Base-by-base conservation (phyloP, 208 protist genomes). In the Trypanosoma caninum region DNA sequence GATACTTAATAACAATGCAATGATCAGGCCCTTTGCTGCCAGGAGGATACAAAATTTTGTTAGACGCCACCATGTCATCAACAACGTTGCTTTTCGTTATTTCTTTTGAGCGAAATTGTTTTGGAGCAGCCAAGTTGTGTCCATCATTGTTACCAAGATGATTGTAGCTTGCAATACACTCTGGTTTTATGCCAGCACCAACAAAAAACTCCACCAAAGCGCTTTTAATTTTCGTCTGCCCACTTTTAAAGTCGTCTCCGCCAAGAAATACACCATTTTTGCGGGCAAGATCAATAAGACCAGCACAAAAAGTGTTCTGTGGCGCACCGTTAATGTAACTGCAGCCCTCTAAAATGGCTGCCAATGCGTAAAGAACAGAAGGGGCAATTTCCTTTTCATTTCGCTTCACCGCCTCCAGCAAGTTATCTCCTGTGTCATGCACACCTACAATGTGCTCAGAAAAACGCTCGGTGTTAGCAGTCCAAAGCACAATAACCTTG, bases 61-160 rank as follows among this genome's bases (percentile, higher is more conserved):
- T 99, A 9, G 85, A 93, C 23, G 69, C 79, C 34, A 99, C 96
- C 97, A 99, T 99, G 82, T 99, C 98, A 73, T 99, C 98, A 41
- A 99, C 96, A 9, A 99, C 98, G 74, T 97, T 98, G 58, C 76
- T 93, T 81, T 99, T 99, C 40, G 97, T 98, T 59, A 99, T 98
- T 78, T 99, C 98, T 82, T 99, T 99, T 23, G 96, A 99, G 55
- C 96, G 90, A 85, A 99, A 99, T 80, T 98, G 93, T 45, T 72
- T 59, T n/a, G 94, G 95, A 20, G 90, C 88, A 34, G 83, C 85
- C 34, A 99, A 82, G 83, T 99, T 99, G 76, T 91, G 90, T 47
- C 98, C 98, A 76, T 99, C 98, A 74, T 99, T 99, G 88, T 99
- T 99, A 54, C 98, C 98, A 27, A 99, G 82, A 81, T 99, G 98